Conservation (phyloP, 2,329 filamentous ascomycete genomes). For the Verticillium tricorpus region DNA sequence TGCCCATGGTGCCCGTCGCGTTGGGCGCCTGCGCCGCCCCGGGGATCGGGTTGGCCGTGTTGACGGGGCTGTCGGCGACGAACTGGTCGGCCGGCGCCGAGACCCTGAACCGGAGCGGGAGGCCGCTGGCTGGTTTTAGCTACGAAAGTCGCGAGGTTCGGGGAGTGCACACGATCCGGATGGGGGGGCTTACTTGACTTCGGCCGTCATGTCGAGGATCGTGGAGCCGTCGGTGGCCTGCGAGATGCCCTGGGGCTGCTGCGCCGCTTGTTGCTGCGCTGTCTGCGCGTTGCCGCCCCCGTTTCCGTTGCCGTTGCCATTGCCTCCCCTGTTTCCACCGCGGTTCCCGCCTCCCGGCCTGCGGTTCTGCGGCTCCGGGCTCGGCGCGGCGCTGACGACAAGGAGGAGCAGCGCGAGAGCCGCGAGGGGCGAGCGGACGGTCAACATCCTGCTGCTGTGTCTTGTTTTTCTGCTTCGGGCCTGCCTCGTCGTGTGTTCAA, state of each 20-base stretch:
- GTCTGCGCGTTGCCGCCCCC: constrained; percentile 10
- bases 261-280: constrained; percentile 22
- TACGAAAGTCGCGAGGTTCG: not conserved
- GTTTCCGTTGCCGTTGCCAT: not conserved
- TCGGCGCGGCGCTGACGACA: constrained; percentile 8
- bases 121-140: constrained; percentile 28
- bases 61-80: constrained; percentile 41
- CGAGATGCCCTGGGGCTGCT: constrained; percentile 30
- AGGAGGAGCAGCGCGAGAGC: constrained; percentile 11
- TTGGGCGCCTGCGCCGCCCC: constrained; percentile 16
- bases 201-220: constrained; percentile 50
- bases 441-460: constrained; percentile 10
- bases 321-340: constrained; percentile 3
- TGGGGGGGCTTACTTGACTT: constrained; percentile 41
- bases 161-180: not conserved
- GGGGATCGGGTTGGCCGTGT: constrained; percentile 32
- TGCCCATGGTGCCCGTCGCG: constrained; percentile 33
- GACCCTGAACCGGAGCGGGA: constrained; percentile 52
- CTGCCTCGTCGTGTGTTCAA: not conserved
- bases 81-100: constrained; percentile 51
- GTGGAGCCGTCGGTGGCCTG: constrained; percentile 48
- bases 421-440: constrained; percentile 8
- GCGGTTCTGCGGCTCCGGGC: constrained; percentile 7
- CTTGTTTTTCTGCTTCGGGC: not conserved
- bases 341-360: constrained; percentile 3